Evolutionary conservation across 352 stramenopile species (phyloP).

Genomic region (Phytopythium sindhum): DNA sequence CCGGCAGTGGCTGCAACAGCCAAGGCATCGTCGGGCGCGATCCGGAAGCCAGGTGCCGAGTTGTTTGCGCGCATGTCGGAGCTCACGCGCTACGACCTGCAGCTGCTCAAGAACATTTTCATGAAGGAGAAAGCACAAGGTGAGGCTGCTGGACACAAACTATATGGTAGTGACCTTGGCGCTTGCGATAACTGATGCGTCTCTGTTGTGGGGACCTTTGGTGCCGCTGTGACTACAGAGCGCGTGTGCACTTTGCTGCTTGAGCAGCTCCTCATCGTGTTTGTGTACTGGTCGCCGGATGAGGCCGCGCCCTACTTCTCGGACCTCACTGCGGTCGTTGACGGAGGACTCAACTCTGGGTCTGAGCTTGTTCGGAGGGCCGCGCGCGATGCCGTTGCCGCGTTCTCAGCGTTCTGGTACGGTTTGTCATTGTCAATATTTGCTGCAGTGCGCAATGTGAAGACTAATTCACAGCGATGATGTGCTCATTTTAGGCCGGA

Average conservation of each 20-base stretch:
- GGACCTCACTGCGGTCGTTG: conserved; percentile 54
- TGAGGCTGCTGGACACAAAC: conserved; percentile 8
- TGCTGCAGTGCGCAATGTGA: not conserved
- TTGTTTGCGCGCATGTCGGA: conserved; percentile 56
- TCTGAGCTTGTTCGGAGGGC: conserved; percentile 33
- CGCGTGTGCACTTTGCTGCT: conserved; percentile 48
- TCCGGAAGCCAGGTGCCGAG: conserved; percentile 43
- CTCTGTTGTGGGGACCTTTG: not conserved
- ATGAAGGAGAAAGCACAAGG: conserved; percentile 31
- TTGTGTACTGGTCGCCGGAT: conserved; percentile 47
- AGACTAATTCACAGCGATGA: not conserved
- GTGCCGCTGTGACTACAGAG: conserved; percentile 21
- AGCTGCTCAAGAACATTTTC: conserved; percentile 45
- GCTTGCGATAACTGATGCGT: not conserved
- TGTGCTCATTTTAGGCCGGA: conserved; percentile 28
- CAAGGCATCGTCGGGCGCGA: conserved; percentile 48
- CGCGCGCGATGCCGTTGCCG: conserved; percentile 44
- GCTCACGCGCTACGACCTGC: conserved; percentile 57
- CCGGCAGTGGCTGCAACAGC: conserved; percentile 41
- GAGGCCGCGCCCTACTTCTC: conserved; percentile 40
- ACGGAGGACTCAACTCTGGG: conserved; percentile 41
- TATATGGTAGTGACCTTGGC: not conserved
- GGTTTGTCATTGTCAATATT: not conserved
- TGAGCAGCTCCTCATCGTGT: conserved; percentile 52
- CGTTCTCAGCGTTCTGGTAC: conserved; percentile 50